Conservation (phyloP, 2,329 filamentous ascomycete species). For the Sporothrix dimorphospora region DNA sequence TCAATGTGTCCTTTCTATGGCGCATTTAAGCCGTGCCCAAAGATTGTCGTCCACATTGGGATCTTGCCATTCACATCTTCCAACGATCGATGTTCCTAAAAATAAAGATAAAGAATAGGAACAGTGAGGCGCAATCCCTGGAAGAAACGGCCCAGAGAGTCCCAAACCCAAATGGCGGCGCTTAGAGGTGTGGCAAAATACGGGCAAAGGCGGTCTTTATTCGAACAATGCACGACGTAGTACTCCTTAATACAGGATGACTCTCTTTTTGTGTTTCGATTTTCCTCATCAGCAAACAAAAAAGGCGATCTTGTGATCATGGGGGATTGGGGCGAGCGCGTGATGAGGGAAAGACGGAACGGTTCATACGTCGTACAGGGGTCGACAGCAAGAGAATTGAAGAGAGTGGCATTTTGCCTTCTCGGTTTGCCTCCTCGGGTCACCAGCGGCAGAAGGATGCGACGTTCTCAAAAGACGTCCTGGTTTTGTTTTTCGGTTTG, state of each 20-base stretch:
- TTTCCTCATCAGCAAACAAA: neutral
- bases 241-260: neutral
- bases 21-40: neutral
- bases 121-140: neutral
- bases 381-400: neutral
- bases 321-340: neutral
- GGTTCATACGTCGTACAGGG: neutral
- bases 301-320: neutral
- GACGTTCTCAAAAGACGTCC: neutral
- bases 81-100: neutral
- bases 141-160: neutral
- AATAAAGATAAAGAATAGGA: neutral
- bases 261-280: neutral
- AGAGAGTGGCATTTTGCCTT: neutral
- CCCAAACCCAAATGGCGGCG: neutral
- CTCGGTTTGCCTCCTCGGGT: too few species aligned
- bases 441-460: neutral
- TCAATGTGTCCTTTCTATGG: neutral
- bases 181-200: neutral
- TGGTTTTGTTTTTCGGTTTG: neutral
- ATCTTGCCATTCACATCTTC: conserved; percentile 1
- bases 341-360: neutral
- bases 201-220: neutral
- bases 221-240: neutral
- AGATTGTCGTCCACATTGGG: neutral